These are phyloP conservation scores for Acacia pycnantha DNA, from an alignment of 331 rosid species.

Conservation along the genomic window DNA sequence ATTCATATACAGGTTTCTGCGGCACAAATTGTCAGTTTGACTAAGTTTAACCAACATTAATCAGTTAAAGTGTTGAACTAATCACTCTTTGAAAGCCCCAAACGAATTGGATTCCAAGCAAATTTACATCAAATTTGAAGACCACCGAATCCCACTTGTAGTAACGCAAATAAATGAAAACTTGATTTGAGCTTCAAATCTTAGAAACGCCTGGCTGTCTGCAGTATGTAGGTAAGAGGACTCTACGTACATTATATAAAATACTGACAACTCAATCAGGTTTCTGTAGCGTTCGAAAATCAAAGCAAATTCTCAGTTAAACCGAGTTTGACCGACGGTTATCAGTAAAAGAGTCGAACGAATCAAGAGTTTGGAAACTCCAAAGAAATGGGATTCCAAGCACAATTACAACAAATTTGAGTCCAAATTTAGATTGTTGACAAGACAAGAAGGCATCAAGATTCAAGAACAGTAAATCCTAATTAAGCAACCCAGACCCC, in stretches of 20 bases:
- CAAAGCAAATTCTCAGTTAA: not conserved
- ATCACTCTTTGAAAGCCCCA: not conserved
- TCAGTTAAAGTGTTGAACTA: not conserved
- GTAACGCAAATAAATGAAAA: not conserved
- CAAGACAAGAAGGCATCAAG: not conserved
- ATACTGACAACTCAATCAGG: not conserved
- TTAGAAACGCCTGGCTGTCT: not conserved
- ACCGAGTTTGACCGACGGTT: not conserved
- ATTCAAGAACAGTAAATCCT: not conserved
- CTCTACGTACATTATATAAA: not conserved
- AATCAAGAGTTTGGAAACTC: not conserved
- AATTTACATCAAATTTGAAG: not conserved
- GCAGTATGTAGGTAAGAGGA: not conserved
- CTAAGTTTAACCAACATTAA: not conserved
- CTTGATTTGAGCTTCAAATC: not conserved
- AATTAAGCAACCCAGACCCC: slow-evolving; percentile 3
- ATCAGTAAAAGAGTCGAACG: not conserved
- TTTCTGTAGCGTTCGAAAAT: not conserved
- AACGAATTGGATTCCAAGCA: not conserved
- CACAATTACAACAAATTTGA: not conserved
- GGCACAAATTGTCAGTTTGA: not conserved
- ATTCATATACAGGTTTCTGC: not conserved
- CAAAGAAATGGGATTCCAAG: not conserved
- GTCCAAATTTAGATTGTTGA: not conserved
- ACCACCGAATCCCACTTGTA: not conserved